Percentiles rank a stretch among this genome's conserved stretches.
Conservation (phyloP, 1,139 yeast genomes). For the Dujonia santamariae region DNA sequence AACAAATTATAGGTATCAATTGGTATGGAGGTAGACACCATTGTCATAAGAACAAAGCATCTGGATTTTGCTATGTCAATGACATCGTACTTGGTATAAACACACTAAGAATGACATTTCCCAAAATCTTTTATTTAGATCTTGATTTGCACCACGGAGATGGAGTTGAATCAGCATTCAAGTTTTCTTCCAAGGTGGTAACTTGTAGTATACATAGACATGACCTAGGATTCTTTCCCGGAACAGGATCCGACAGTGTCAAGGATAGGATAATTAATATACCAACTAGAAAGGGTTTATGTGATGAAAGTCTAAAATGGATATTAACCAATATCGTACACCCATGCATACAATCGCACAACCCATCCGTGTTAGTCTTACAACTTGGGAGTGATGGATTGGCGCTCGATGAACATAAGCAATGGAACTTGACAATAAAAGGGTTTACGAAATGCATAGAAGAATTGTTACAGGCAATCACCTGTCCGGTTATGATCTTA, state of each 20-base stretch:
- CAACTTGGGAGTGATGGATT: constrained; percentile 78
- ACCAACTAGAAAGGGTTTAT: constrained; percentile 57
- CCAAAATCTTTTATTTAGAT: constrained; percentile 61
- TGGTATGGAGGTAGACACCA: constrained; percentile 88
- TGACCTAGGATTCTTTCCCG: constrained; percentile 72
- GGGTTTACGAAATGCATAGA: constrained; percentile 44
- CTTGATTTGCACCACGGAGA: constrained; percentile 79
- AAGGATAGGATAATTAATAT: constrained; percentile 45
- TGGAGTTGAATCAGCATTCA: constrained; percentile 70
- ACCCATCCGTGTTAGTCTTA: constrained; percentile 56
- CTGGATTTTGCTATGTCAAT: constrained; percentile 75
- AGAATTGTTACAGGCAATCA: constrained; percentile 23
- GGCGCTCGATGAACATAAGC: constrained; percentile 49
- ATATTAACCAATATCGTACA: constrained; percentile 40
- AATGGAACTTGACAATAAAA: constrained; percentile 65
- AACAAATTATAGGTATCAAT: constrained; percentile 48
- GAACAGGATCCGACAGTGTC: constrained; percentile 49
- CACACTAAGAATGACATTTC: constrained; percentile 41
- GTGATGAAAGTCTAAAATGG: constrained; percentile 38
- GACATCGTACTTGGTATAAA: constrained; percentile 50
- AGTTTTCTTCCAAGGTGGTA: constrained; percentile 51
- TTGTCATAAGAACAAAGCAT: constrained; percentile 50
- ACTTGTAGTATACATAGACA: constrained; percentile 64
- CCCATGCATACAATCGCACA: constrained; percentile 36
- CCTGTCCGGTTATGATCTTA: constrained; percentile 42